phyloP scores from a whole-genome alignment of 2,329 filamentous ascomycete species.

The Venturia effusa region DNA sequence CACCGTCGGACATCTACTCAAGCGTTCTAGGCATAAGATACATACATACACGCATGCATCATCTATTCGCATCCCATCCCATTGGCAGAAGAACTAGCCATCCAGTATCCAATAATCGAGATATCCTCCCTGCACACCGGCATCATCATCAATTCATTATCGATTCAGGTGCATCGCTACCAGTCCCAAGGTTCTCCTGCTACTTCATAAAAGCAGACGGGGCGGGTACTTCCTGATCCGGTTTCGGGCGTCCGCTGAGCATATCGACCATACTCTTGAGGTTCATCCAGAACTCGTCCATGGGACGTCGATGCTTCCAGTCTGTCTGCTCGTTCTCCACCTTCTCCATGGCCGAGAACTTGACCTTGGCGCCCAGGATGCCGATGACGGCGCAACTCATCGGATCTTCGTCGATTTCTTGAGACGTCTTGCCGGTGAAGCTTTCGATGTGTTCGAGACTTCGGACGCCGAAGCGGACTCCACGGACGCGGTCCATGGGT shows the following conservation, averaged over 20 bases:
- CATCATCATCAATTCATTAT: not conserved
- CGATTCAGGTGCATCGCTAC: not conserved
- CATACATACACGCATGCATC: too few relatives aligned
- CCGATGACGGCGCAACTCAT: constrained; percentile 76
- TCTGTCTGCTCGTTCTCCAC: constrained; percentile 82
- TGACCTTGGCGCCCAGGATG: constrained; percentile 78
- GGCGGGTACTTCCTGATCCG: not conserved
- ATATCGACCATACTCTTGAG: constrained; percentile 77
- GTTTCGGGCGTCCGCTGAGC: constrained; percentile 49
- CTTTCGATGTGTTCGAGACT: constrained; percentile 84
- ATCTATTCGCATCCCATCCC: not conserved
- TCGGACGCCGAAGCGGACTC: constrained; percentile 84
- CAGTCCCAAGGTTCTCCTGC: too few relatives aligned
- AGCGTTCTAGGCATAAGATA: too few relatives aligned
- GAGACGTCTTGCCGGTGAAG: constrained; percentile 55
- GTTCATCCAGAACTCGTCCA: constrained; percentile 72
- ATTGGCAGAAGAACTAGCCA: not conserved
- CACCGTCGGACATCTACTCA: not conserved
- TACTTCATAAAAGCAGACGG: not conserved
- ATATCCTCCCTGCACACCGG: not conserved
- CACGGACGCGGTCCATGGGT: constrained; percentile 90
- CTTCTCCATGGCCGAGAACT: constrained; percentile 72
- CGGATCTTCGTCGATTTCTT: constrained; percentile 62
- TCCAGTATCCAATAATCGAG: not conserved
- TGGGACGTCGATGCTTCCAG: constrained; percentile 82